Conservation (phyloP, 768 basidiomycete species). For the Lactarius trivialis region DNA sequence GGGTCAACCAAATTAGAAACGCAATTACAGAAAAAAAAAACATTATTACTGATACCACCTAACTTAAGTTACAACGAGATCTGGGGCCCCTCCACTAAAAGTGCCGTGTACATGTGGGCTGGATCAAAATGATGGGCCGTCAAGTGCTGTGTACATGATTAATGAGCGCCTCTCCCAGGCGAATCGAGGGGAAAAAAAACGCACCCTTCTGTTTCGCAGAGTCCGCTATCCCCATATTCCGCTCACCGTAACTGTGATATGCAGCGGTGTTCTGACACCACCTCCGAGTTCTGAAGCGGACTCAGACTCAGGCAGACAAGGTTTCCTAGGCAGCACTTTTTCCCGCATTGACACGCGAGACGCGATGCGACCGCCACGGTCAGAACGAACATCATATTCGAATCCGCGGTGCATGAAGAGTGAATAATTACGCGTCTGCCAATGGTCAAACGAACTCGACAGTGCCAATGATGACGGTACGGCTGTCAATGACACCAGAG, state of each 20-base stretch:
- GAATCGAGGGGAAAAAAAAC: too few species aligned
- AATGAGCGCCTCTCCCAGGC: background rate
- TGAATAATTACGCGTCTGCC: background rate
- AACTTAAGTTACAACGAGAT: background rate
- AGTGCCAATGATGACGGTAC: background rate
- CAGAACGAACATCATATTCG: background rate
- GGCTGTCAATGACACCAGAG: background rate
- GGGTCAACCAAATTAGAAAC: background rate
- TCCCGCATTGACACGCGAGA: too few species aligned
- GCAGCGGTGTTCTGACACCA: background rate
- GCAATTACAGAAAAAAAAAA: background rate
- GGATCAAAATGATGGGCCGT: background rate
- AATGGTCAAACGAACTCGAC: too few species aligned
- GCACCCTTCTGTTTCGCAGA: background rate
- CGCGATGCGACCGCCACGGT: background rate
- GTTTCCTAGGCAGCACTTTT: too few species aligned
- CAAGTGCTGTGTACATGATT: background rate
- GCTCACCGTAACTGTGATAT: too few species aligned
- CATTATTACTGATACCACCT: too few species aligned
- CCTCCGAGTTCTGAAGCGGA: background rate
- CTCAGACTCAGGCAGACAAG: background rate
- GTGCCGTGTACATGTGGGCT: background rate
- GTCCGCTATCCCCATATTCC: background rate
- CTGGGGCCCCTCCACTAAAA: background rate
- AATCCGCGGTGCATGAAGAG: background rate